phyloP scores from a whole-genome alignment of 179 eudicot species.

The Heliamphora pulchella region DNA sequence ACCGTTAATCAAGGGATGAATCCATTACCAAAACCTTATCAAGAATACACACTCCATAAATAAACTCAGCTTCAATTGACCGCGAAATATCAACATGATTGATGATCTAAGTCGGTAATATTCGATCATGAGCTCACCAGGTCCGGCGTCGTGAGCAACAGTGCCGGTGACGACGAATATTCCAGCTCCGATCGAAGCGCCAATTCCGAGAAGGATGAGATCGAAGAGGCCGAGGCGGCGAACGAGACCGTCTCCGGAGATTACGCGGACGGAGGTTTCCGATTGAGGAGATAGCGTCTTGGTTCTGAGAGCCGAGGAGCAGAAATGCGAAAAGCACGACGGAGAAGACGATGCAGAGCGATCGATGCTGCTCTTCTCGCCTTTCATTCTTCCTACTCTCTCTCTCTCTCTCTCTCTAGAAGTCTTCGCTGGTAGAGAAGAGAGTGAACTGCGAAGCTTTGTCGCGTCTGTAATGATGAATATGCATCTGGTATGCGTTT shows the following conservation, averaged over 20 bases:
- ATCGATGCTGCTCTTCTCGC: not conserved
- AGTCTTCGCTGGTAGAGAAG: not conserved
- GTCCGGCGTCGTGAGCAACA: constrained; percentile 88
- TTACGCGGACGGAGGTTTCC: constrained; percentile 24
- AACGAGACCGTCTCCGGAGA: constrained; percentile 51
- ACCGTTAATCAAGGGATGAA: not conserved
- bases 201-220: constrained; percentile 70
- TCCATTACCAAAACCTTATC: not conserved
- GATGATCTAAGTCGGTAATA: not conserved
- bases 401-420: constrained; percentile 12
- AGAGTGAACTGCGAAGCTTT: not conserved
- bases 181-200: constrained; percentile 96
- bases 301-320: constrained; percentile 58
- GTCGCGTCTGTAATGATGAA: no score
- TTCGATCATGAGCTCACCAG: constrained; percentile 42
- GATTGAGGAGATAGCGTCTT: constrained; percentile 38
- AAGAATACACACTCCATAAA: not conserved
- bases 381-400: constrained; percentile 15
- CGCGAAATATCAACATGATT: no score
- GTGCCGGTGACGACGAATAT: constrained; percentile 95
- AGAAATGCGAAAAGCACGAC: constrained; percentile 45
- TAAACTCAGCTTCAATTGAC: not conserved
- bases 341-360: constrained; percentile 5
- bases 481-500: no score
- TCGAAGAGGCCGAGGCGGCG: constrained; percentile 74